Conservation (phyloP, 495 filamentous ascomycete species). For the Penicillium crystallinum region DNA sequence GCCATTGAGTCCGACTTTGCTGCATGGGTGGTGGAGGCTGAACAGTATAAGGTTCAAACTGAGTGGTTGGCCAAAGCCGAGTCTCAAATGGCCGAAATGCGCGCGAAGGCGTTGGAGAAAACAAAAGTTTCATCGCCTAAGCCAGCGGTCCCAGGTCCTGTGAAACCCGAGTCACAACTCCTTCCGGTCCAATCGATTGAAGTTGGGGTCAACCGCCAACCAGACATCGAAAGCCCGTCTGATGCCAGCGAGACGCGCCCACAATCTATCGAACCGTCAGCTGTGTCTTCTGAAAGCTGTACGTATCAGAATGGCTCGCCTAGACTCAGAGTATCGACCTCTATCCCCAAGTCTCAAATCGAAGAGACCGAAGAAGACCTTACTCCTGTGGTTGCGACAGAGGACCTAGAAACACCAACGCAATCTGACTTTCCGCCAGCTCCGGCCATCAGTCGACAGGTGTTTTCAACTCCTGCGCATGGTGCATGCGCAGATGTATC, state of each 20-base stretch:
- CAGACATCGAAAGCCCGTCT: background rate
- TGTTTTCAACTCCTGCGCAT: slow-evolving; percentile 1
- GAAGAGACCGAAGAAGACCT: background rate
- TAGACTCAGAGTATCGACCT: background rate
- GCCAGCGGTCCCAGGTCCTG: background rate
- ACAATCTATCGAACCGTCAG: background rate
- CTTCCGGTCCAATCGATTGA: background rate
- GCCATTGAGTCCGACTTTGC: slow-evolving; percentile 72
- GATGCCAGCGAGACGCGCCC: background rate
- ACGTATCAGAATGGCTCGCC: background rate
- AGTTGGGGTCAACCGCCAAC: background rate
- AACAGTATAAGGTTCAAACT: slow-evolving; percentile 39
- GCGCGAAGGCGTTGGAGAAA: background rate
- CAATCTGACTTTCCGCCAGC: slow-evolving; percentile 2
- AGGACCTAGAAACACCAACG: slow-evolving; percentile 16
- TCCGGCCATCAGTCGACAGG: background rate
- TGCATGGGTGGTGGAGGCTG: slow-evolving; percentile 62
- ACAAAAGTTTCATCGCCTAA: background rate
- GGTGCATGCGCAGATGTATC: slow-evolving; percentile 5
- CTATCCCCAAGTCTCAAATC: background rate
- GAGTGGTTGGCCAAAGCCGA: slow-evolving; percentile 31
- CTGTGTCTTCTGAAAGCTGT: background rate
- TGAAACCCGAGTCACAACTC: background rate
- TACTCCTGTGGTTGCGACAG: background rate
- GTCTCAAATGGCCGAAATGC: slow-evolving; percentile 3